These are phyloP conservation scores for Erodium moschatum DNA, from an alignment of 441 rosid species.

Conservation along the genomic window DNA sequence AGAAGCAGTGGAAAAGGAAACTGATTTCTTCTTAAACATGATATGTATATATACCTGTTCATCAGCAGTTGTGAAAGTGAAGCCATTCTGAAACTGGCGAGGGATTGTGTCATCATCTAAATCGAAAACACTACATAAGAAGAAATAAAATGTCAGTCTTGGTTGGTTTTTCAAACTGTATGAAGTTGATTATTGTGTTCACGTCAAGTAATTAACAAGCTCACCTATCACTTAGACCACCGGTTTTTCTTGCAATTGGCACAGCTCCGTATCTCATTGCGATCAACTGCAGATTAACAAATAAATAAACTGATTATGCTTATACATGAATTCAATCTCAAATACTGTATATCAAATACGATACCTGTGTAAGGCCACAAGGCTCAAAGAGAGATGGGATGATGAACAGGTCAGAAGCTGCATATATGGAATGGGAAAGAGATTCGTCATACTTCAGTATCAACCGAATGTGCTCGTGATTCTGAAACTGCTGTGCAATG, in stretches of 20 bases:
- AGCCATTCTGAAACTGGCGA: conserved; percentile 57
- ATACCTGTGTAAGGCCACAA: conserved; percentile 97
- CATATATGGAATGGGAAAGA: conserved; percentile 74
- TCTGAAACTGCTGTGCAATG: conserved; percentile 58
- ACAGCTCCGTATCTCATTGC: conserved; percentile 88
- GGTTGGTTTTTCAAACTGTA: conserved; percentile 3
- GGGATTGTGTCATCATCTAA: conserved; percentile 71
- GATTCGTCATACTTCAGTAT: conserved; percentile 78
- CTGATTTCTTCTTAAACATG: not conserved
- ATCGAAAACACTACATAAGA: conserved; percentile 58
- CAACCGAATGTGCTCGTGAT: conserved; percentile 59
- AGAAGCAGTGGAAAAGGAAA: not conserved
- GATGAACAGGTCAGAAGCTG: conserved; percentile 82
- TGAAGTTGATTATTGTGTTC: not conserved
- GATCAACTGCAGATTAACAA: conserved; percentile 53
- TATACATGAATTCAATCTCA: not conserved
- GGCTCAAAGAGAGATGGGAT: conserved; percentile 96
- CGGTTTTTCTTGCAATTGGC: conserved; percentile 82
- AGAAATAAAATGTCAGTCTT: conserved; percentile 9
- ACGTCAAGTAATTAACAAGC: not conserved
- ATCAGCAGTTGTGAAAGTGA: conserved; percentile 55
- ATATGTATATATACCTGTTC: conserved; percentile 48
- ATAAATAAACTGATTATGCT: not conserved
- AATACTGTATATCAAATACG: no score
- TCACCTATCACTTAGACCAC: conserved; percentile 88